Evolutionary conservation across 176 grass and related monocot species (phyloP), one percentile per base, ranked within the genome.

Genomic region (Phoenix roebelenii): DNA sequence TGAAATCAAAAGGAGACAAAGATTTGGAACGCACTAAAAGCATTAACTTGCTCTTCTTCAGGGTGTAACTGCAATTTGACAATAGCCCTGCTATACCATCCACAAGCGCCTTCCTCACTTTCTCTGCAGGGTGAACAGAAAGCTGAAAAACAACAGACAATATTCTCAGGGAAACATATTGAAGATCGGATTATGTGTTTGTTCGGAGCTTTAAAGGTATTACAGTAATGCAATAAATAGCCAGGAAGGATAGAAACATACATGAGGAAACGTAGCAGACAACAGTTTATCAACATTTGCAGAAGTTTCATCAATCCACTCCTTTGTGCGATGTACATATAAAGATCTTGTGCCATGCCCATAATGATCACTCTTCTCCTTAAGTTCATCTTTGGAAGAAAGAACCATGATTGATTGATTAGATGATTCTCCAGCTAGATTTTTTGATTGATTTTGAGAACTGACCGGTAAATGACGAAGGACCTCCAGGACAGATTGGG

Each of bases 91-190:
- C 74, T 61, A 85, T 70, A 64, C 78, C 84, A 73, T 69, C 82
- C 69, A 82, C 81, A 57, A 91, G 39, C 4, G 87, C 68, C 66
- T 86, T 88, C 74, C 92, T 90, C 23, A 91, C 81, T 75, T 82
- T 97, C 72, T 88, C 92, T 24, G 92, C 85, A 77, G 80, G 74
- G 82, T 97, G 92, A 76, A 86, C 63, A 83, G 69, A 77, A 74
- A 97, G 71, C 92, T 97, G 51, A 63, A 49, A 39, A 77, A 6
- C 75, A 64, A 48, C 18, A 60, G 23, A 59, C 28, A 68, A 7
- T 7, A 55, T 44, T 30, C 35, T 29, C 3, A 55, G 20, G 55
- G 3, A 4, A 29, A 48, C 20, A 67, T 52, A 28, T 2, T 59
- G 50, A 29, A 44, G 17, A 48, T 24, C 16, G 51, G 5, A 50